Percentiles rank a stretch among this genome's conserved stretches.
phyloP scores from a whole-genome alignment of 345 rosid species.

The Chamaenerion angustifolium region DNA sequence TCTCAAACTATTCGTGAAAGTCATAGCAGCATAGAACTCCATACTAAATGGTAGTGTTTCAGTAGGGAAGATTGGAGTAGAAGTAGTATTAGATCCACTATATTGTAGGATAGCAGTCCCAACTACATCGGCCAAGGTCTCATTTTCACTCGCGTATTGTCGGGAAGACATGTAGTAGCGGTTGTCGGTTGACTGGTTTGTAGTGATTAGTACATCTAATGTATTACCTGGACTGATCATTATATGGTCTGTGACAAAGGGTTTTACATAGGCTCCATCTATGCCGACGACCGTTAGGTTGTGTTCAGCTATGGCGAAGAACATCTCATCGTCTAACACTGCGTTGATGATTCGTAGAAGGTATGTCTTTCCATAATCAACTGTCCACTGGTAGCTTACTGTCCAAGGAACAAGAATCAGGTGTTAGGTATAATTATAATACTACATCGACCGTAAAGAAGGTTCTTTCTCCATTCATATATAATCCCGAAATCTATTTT shows the following conservation, averaged over 20 bases:
- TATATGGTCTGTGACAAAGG: constrained; percentile 6
- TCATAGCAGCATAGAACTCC: constrained; percentile 13
- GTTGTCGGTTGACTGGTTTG: constrained; percentile 10
- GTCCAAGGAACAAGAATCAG: background rate
- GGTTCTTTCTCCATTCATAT: too few relatives aligned
- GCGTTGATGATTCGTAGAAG: constrained; percentile 27
- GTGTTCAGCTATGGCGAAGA: constrained; percentile 23
- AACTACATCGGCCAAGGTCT: background rate
- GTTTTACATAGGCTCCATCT: constrained; percentile 24
- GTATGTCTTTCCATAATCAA: constrained; percentile 18
- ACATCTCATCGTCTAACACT: constrained; percentile 14
- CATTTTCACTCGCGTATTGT: background rate
- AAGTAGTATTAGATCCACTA: constrained; percentile 3
- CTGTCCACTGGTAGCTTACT: constrained; percentile 3
- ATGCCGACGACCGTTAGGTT: constrained; percentile 19
- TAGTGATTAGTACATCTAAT: constrained; percentile 15
- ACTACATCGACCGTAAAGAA: too few relatives aligned
- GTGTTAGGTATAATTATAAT: too few relatives aligned
- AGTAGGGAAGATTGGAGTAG: constrained; percentile 4
- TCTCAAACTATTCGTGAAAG: constrained; percentile 15
- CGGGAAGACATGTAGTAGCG: constrained; percentile 15
- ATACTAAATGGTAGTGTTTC: constrained; percentile 5
- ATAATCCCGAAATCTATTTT: too few relatives aligned
- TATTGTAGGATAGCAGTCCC: constrained; percentile 11
- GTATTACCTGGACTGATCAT: constrained; percentile 19